Evolutionary conservation across 208 protist species (phyloP), one percentile per base, ranked within the genome.

Genomic region (Leishmania mexicana): DNA sequence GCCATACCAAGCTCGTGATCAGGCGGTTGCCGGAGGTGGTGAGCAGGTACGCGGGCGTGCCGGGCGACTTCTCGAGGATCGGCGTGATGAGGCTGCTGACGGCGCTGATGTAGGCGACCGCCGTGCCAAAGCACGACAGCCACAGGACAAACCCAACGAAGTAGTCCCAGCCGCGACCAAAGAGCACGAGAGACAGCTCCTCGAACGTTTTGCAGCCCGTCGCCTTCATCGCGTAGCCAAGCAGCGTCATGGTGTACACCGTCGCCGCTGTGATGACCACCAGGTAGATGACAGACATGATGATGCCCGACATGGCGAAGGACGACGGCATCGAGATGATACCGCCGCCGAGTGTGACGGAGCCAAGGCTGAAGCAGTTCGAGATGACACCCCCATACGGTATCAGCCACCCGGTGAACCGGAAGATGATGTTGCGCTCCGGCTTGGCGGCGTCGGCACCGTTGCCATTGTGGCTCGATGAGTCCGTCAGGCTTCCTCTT

Each of bases 21-120:
- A 89, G 47, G 17, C 87, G 87, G 71, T 81, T 81, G n/a, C 92
- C 92, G 31, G 58, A 83, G 5, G 53, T 79, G 0, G 76, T 85
- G 47, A 78, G 88, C 0, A 94, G 60, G 80, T 83, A 96, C 40
- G 82, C 84, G 38, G 86, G 88, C 35, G 87, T 83, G 19, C 83
- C 40, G 85, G 81, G 75, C 0, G 88, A 21, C 24, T 83, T 54
- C 49, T 86, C 35, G 0, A 96, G 76, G 71, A 96, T 90, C 13
- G 93, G 90, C 7, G 77, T 77, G 47, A 95, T 74, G 64, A 96
- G 87, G 70, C 89, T 81, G 28, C 86, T 87, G 24, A 94, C 76
- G 17, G 92, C 90, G 70, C 92, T 94, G 51, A 97, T 83, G 88
- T 97, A 97, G 17, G 85, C 91, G 38, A 97, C 87, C 0, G 87